phyloP scores from a whole-genome alignment of 2,329 filamentous ascomycete species.

The Penicillium digitatum region DNA sequence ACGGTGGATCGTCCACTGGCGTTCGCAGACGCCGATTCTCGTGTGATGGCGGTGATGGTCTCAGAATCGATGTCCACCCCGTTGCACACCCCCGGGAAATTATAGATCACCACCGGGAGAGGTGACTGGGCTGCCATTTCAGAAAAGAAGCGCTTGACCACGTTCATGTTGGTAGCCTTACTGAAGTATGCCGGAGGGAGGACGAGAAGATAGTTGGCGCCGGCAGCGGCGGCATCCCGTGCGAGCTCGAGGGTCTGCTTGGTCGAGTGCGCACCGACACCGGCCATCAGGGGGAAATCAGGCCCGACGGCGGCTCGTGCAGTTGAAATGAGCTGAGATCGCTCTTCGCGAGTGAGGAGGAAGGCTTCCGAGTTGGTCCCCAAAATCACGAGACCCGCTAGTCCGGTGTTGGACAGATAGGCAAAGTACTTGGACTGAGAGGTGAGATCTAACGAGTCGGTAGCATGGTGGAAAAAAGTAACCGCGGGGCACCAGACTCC shows the following conservation, averaged over 20 bases:
- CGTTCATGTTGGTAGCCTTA: conserved; percentile 55
- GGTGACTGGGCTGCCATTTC: conserved; percentile 52
- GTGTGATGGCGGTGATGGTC: conserved; percentile 53
- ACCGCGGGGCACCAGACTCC: conserved; percentile 54
- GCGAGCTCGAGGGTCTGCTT: conserved; percentile 60
- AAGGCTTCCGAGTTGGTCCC: conserved; percentile 57
- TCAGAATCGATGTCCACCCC: conserved; percentile 66
- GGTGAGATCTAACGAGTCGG: conserved; percentile 48
- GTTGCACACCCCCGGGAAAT: conserved; percentile 66
- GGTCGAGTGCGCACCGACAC: conserved; percentile 62
- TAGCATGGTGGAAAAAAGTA: conserved; percentile 52
- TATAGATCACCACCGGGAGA: conserved; percentile 62
- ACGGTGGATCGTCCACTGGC: conserved; percentile 45
- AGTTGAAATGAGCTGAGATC: conserved; percentile 52
- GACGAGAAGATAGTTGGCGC: conserved; percentile 59
- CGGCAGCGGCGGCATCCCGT: conserved; percentile 56
- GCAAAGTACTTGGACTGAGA: conserved; percentile 51
- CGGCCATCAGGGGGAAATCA: conserved; percentile 58
- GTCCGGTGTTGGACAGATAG: conserved; percentile 50
- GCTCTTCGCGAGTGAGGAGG: conserved; percentile 58
- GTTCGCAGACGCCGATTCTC: conserved; percentile 33
- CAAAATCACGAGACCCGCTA: conserved; percentile 52
- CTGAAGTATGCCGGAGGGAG: conserved; percentile 64
- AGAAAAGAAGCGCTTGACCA: conserved; percentile 58
- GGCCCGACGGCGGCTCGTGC: conserved; percentile 54